Evolutionary conservation across 805 yeast species (phyloP), one percentile per base, ranked within the genome.

Genomic region (Kurtzmaniella cleridarum): DNA sequence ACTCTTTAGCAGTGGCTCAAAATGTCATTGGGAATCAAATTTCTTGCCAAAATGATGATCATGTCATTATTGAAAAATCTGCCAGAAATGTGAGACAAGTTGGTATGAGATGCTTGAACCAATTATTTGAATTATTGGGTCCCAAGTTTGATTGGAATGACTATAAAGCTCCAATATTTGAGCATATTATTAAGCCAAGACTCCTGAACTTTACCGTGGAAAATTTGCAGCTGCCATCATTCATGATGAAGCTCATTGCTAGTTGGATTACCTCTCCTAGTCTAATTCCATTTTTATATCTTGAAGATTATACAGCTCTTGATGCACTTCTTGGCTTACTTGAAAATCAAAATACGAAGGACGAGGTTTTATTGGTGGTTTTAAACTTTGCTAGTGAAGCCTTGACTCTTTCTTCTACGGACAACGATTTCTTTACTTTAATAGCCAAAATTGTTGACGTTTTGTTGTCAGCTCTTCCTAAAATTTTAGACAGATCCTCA

Each of bases 141-240:
- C 71, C 66, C 0, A 43, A 53, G 2, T 69, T 68, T 38, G 58
- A 74, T 27, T 89, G 96, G 96, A 50, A 43, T 5, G 44, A 52
- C 5, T 71, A 71, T 45, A 69, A 76, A 14, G 63, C 64, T 11
- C 48, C 59, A 2, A 74, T 93, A 10, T 83, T 75, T 51, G 54
- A 59, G 3, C 54, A 64, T 17, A 66, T 88, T 16, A 64, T 91
- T 11, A 50, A 57, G 15, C 89, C 95, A 6, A 75, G 95, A 51
- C 66, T 93, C 48, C 66, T 44, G 1, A 65, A 71, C 10, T 91
- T 91, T 58, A 82, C 82, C 3, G 72, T 64, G 30, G 95, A 84
- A 50, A 93, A 91, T 55, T 65, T 83, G 26, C 95, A 88, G 53
- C 88, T 84, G 50, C 81, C 91, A 0, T 88, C 97, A 0, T 74